phyloP scores from a whole-genome alignment of 768 basidiomycete species.

The Serpula lacrymans region DNA sequence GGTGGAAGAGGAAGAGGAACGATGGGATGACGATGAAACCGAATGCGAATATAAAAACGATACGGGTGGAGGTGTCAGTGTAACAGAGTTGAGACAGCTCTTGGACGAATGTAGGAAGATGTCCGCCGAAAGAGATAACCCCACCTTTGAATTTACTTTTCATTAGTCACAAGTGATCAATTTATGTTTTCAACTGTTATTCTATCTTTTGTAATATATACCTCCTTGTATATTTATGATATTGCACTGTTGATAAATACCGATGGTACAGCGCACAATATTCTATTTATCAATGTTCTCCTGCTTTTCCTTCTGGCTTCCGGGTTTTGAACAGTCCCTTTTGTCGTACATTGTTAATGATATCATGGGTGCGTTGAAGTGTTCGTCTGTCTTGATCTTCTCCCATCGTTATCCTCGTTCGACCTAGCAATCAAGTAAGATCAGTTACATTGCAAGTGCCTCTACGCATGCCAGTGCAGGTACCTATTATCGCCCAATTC shows the following conservation, averaged over 20 bases:
- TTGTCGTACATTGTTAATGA: conserved; percentile 52
- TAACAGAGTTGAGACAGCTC: conserved; percentile 50
- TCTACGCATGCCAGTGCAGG: conserved; percentile 23
- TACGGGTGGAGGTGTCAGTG: conserved; percentile 19
- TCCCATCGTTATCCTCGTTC: conserved; percentile 20
- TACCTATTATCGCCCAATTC: conserved; percentile 90
- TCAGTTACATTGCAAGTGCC: too few relatives aligned
- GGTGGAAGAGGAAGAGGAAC: conserved; percentile 28
- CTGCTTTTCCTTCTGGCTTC: conserved; percentile 66
- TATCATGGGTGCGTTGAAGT: conserved; percentile 41
- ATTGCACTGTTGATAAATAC: too few relatives aligned
- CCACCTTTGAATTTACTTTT: conserved; percentile 18
- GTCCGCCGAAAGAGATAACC: conserved; percentile 26
- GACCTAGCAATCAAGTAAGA: conserved; percentile 14
- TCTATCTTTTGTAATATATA: not conserved
- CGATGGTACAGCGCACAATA: not conserved
- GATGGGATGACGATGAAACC: conserved; percentile 29
- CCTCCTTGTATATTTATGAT: not conserved
- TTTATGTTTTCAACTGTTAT: not conserved
- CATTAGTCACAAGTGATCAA: not conserved
- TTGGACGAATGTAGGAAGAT: conserved; percentile 55
- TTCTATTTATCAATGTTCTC: conserved; percentile 28
- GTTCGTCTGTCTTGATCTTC: conserved; percentile 27
- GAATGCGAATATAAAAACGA: conserved; percentile 27
- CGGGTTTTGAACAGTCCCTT: conserved; percentile 73